Base-by-base conservation (phyloP, 495 filamentous ascomycete genomes). In the Bathelium albidoporum region DNA sequence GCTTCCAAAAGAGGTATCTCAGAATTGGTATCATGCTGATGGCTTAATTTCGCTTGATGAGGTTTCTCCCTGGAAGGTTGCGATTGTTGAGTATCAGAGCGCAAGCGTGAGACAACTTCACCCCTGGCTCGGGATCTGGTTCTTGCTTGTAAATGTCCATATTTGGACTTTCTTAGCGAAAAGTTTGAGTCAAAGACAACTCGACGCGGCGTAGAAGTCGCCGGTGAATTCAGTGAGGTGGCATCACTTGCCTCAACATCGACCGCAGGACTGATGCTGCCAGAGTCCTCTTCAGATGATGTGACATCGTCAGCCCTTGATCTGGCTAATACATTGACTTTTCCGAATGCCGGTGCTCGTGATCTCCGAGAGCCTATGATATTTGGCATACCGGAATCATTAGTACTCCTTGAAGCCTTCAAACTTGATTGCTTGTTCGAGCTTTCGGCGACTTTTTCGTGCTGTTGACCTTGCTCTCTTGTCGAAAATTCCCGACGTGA, bases 1-100 rank as follows among this genome's bases (percentile, higher is more conserved):
- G 82, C 77, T 36, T 82, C 80, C 58, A 85, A 77, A n/a, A 85
- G 75, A 9, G 82, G 79, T 24, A 60, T 63, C 41, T 60, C 58
- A 11, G n/a, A 0, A 0, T 43, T 20, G 1, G 60, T 10, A 59
- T 22, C n/a, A 20, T n/a, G 31, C n/a, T 59, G 4, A 16, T 24
- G 55, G 9, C n/a, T 36, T 9, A 20, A 9, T 7, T 53, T 28
- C 12, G 29, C 41, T 12, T 18, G 22, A 26, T 31, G 22, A 18
- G 59, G 28, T n/a, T n/a, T 29, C 22, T n/a, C 16, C 16, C 29
- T 16, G 5, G 49, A 11, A 29, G 49, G 9, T 55, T 9, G 49
- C 26, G 26, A 10, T 26, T 55, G 20, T 55, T 20, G 49, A 55
- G 49, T 20, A 28, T 29, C 7, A 16, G n/a, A n/a, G n/a, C n/a